phyloP scores from a whole-genome alignment of 768 basidiomycete species.

The Suillus discolor region DNA sequence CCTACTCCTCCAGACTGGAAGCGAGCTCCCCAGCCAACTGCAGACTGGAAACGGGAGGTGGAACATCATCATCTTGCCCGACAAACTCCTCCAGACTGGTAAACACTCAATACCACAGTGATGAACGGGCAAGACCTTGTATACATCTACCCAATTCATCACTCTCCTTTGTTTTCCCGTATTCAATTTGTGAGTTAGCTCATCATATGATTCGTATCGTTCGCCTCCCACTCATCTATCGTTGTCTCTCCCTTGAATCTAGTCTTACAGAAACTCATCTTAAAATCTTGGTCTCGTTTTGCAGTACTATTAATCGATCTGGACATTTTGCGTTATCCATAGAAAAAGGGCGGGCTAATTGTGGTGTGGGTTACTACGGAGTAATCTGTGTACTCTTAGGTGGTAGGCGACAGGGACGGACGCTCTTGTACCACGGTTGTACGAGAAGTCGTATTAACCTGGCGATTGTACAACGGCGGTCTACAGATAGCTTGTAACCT shows the following conservation, averaged over 20 bases:
- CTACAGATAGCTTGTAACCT: slow-evolving; percentile 2
- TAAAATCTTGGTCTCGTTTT: neutral
- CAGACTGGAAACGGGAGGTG: too few relatives aligned
- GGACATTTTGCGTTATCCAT: neutral
- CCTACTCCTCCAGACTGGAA: neutral
- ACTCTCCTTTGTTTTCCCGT: neutral
- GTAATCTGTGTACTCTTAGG: slow-evolving; percentile 2
- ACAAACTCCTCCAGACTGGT: neutral
- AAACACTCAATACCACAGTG: neutral
- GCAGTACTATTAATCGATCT: neutral
- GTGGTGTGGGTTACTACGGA: neutral
- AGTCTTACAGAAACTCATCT: neutral
- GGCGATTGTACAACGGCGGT: neutral
- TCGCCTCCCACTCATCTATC: neutral
- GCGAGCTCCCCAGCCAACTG: neutral
- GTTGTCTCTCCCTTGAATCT: neutral
- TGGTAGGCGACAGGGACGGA: neutral
- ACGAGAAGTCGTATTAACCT: neutral
- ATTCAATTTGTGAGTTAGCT: neutral
- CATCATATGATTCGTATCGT: too few relatives aligned
- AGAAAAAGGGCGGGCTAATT: neutral
- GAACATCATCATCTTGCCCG: too few relatives aligned
- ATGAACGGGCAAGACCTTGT: neutral
- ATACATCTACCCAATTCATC: neutral
- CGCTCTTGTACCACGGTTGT: neutral